Conservation (phyloP, 257 asterid species). For the Przewalskia tangutica region DNA sequence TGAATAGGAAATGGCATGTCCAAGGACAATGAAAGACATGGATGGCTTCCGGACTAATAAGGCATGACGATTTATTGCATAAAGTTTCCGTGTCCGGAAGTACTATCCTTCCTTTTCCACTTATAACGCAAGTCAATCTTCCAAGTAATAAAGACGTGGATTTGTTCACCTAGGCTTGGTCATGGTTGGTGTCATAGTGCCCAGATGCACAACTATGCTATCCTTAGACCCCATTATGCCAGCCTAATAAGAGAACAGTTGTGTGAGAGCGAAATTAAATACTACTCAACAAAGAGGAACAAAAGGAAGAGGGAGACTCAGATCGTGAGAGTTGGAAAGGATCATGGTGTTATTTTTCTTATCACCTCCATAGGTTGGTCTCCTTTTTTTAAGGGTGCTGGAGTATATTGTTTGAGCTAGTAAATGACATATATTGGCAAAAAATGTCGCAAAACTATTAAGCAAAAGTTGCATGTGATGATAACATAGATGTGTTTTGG, state of each 20-base stretch:
- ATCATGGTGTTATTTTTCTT: not conserved
- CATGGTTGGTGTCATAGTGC: not conserved
- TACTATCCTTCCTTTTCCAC: not conserved
- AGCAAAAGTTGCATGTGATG: not conserved
- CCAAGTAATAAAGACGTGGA: not conserved
- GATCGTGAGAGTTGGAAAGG: not conserved
- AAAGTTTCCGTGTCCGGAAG: not conserved
- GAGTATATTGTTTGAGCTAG: not conserved
- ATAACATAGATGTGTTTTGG: not conserved
- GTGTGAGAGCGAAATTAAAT: not conserved
- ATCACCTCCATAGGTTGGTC: not conserved
- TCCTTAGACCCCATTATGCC: not conserved
- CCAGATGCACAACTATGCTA: not conserved
- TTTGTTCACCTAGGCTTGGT: not conserved
- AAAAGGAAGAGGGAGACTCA: not conserved
- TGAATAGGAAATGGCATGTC: not conserved
- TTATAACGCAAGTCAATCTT: not conserved
- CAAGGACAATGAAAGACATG: not conserved
- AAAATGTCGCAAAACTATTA: not conserved
- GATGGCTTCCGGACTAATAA: not conserved
- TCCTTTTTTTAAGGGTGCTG: not conserved
- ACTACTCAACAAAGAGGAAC: not conserved
- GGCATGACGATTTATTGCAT: not conserved
- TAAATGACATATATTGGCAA: not conserved
- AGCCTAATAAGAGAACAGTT: not conserved